A percentile compares a stretch with the other conserved stretches of the same genome.
Conservation (phyloP, 495 filamentous ascomycete species). For the Penicillium pulvis region DNA sequence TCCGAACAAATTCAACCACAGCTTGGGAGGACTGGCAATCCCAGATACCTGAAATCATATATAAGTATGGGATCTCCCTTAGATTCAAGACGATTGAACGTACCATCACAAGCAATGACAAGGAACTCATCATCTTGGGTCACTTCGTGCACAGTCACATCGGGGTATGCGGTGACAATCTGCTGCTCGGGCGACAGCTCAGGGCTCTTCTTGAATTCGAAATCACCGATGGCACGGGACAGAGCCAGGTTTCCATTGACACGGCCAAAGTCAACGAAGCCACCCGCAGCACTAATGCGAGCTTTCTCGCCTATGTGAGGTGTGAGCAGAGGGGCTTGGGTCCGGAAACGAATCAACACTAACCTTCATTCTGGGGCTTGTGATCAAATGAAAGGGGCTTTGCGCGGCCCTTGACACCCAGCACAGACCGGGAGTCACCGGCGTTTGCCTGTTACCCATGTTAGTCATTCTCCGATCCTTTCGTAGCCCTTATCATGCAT, state of each 20-base stretch:
- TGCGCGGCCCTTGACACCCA: conserved; percentile 93
- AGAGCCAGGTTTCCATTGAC: conserved; percentile 99
- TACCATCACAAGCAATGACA: conserved; percentile 96
- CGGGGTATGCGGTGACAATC: conserved; percentile 95
- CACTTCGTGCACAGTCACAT: conserved; percentile 87
- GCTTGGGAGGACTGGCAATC: conserved; percentile 98
- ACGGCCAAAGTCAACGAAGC: conserved; percentile 97
- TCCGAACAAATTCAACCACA: conserved; percentile 93
- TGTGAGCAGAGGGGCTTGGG: not conserved
- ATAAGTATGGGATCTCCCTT: conserved; percentile 31
- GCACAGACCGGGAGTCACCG: conserved; percentile 89
- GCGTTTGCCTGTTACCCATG: conserved; percentile 75
- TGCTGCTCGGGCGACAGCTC: conserved; percentile 95
- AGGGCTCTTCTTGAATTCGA: conserved; percentile 99
- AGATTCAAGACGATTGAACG: conserved; percentile 22
- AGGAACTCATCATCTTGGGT: conserved; percentile 95
- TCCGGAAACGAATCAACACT: conserved; percentile 12
- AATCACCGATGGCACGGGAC: conserved; percentile 96
- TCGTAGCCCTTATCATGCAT: not conserved
- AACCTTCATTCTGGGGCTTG: conserved; percentile 98
- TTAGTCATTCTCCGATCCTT: not conserved
- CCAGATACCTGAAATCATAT: conserved; percentile 77
- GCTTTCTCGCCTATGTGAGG: conserved; percentile 80
- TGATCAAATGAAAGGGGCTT: conserved; percentile 98
- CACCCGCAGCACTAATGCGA: conserved; percentile 90